A percentile compares a stretch with the other conserved stretches of the same genome.
These are phyloP conservation scores for Tricholoma sp. DNA, from an alignment of 768 basidiomycete genomes.

Conservation along the genomic window DNA sequence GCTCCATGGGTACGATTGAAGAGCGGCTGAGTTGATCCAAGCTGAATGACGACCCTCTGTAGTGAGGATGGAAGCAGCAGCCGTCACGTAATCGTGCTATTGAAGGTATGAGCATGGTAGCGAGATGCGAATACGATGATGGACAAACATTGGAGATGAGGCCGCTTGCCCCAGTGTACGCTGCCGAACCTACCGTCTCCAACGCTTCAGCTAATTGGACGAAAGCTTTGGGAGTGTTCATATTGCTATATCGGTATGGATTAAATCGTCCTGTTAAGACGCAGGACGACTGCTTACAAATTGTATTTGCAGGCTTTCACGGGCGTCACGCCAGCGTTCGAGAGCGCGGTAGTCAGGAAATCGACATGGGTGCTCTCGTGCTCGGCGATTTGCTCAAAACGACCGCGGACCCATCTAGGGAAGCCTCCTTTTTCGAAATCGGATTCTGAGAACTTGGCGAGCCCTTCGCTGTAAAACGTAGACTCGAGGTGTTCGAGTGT, in stretches of 20 bases:
- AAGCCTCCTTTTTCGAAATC: conserved; percentile 43
- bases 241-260: conserved; percentile 38
- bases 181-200: conserved; percentile 52
- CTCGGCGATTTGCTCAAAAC: conserved; percentile 42
- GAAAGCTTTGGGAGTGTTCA: conserved; percentile 32
- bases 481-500: conserved; percentile 41
- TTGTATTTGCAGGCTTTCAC: conserved; percentile 52
- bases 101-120: background rate
- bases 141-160: background rate
- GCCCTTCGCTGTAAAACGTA: conserved; percentile 36
- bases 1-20: conserved; percentile 50
- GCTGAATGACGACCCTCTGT: conserved; percentile 59
- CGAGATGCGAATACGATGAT: background rate
- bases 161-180: conserved; percentile 53
- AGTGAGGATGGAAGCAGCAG: conserved; percentile 54
- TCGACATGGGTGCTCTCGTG: conserved; percentile 50
- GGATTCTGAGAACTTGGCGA: conserved; percentile 33
- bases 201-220: conserved; percentile 43
- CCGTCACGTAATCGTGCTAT: conserved; percentile 39
- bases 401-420: conserved; percentile 38
- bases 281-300: conserved; percentile 38
- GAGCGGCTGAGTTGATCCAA: conserved; percentile 52
- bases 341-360: conserved; percentile 44
- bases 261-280: conserved; percentile 3
- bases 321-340: conserved; percentile 30